These are phyloP conservation scores for Aspergillus ruber DNA, from an alignment of 2,329 filamentous ascomycete species.

Conservation along the genomic window DNA sequence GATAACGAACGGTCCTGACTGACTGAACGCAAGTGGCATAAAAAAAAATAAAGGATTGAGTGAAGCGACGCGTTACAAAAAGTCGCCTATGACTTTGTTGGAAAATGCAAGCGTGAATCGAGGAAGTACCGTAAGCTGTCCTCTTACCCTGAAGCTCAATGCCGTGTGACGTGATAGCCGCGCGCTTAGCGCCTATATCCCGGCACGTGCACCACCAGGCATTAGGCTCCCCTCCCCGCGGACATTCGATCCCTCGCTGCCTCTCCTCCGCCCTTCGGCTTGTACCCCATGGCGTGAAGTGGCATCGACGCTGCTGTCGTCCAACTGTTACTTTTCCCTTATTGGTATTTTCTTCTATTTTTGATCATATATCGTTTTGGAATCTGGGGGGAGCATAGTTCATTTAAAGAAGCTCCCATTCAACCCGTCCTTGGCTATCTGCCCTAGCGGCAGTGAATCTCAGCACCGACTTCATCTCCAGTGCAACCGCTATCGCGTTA, in stretches of 20 bases:
- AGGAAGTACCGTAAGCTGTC: constrained; percentile 8
- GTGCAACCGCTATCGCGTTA: constrained; percentile 3
- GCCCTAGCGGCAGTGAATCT: constrained; percentile 1
- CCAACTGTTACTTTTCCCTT: constrained; percentile 5
- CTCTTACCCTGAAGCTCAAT: constrained; percentile 13
- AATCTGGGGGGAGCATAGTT: constrained; percentile 2
- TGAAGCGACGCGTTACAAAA: neutral
- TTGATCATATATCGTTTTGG: constrained; percentile 2
- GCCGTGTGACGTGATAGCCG: constrained; percentile 13
- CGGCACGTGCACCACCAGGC: constrained; percentile 8
- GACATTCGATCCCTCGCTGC: constrained; percentile 12
- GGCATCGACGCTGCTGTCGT: constrained; percentile 5
- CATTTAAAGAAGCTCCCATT: neutral
- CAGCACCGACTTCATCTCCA: neutral
- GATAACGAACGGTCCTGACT: neutral
- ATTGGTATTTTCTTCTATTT: constrained; percentile 3
- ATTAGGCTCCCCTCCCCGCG: constrained; percentile 10
- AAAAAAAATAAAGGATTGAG: neutral
- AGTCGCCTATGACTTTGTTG: neutral
- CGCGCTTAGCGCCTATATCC: constrained; percentile 9
- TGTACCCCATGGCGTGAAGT: constrained; percentile 12
- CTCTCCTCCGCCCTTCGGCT: constrained; percentile 9
- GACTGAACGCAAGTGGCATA: neutral
- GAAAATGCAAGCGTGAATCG: neutral
- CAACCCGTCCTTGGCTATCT: neutral